Percentiles rank a stretch among this genome's conserved stretches.
Conservation (phyloP, 1,284 basidiomycete species). For the Irpex rosettiformis region DNA sequence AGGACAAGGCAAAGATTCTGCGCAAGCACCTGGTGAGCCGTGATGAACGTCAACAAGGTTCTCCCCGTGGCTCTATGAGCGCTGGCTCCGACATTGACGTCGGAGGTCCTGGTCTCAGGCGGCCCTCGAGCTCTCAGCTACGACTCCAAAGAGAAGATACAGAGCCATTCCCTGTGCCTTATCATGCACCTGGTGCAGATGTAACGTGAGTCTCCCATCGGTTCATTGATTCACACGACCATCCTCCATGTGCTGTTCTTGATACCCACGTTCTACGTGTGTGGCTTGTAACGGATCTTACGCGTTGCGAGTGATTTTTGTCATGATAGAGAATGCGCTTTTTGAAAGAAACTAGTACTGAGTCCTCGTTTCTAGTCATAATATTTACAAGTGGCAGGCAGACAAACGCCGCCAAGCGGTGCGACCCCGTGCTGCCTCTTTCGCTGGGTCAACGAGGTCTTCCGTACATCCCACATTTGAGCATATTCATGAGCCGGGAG, state of each 20-base stretch:
- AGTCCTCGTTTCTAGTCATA: constrained; percentile 53
- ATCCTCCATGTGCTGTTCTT: constrained; percentile 8
- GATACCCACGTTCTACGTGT: constrained; percentile 1
- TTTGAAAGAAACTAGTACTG: neutral
- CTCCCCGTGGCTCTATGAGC: constrained; percentile 23
- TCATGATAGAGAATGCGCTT: neutral
- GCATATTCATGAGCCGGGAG: constrained; percentile 91
- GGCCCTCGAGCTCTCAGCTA: constrained; percentile 33
- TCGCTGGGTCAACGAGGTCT: constrained; percentile 51
- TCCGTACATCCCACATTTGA: constrained; percentile 72
- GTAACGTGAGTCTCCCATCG: constrained; percentile 70
- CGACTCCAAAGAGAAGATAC: constrained; percentile 41
- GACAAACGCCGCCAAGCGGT: constrained; percentile 59
- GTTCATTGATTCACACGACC: neutral
- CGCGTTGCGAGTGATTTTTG: neutral
- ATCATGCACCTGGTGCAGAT: constrained; percentile 82
- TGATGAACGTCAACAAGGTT: constrained; percentile 49
- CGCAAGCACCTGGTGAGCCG: constrained; percentile 77
- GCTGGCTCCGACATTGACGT: constrained; percentile 23
- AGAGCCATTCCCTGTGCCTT: constrained; percentile 80
- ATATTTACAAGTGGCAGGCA: constrained; percentile 91
- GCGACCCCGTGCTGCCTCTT: constrained; percentile 70
- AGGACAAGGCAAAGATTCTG: constrained; percentile 82
- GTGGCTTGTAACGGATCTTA: neutral
- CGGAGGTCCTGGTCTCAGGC: constrained; percentile 23